Conservation (phyloP, 495 filamentous ascomycete species). For the Podospora pseudocomata region DNA sequence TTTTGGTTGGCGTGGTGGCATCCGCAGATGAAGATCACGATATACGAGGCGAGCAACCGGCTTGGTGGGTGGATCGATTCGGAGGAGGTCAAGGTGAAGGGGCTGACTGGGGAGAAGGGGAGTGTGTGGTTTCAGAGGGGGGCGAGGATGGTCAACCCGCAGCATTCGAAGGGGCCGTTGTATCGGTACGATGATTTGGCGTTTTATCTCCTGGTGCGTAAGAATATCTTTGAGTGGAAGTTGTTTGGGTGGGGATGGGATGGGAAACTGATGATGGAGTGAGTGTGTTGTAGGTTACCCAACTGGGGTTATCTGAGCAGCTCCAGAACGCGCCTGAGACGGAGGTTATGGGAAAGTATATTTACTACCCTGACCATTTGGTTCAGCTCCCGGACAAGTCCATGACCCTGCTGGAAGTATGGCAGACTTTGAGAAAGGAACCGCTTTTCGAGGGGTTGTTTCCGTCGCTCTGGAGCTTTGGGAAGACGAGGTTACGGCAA, state of each 20-base stretch:
- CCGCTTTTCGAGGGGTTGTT: slow-evolving; percentile 58
- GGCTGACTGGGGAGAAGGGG: slow-evolving; percentile 43
- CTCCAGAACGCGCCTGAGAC: slow-evolving; percentile 47
- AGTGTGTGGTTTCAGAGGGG: slow-evolving; percentile 77
- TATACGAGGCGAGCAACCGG: slow-evolving; percentile 68
- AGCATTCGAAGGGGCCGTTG: slow-evolving; percentile 7
- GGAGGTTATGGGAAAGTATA: slow-evolving; percentile 62
- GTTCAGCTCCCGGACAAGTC: slow-evolving; percentile 57
- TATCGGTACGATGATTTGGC: slow-evolving; percentile 40
- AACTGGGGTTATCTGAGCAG: slow-evolving; percentile 59
- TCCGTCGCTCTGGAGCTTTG: slow-evolving; percentile 2
- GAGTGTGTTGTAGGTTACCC: slow-evolving; percentile 50
- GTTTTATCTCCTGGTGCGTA: slow-evolving; percentile 41
- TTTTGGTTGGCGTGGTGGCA: slow-evolving; percentile 63
- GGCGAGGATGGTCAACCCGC: slow-evolving; percentile 70
- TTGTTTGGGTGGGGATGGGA: too few relatives aligned
- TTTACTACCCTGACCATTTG: slow-evolving; percentile 91
- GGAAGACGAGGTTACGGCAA: not conserved
- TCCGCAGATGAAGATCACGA: slow-evolving; percentile 57
- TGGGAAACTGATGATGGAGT: too few relatives aligned
- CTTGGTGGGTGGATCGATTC: slow-evolving; percentile 86
- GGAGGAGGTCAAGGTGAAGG: slow-evolving; percentile 54
- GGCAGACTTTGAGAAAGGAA: slow-evolving; percentile 39
- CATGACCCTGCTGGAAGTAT: slow-evolving; percentile 4
- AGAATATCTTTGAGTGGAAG: not conserved